Percentiles rank a stretch among this genome's conserved stretches.
phyloP scores from a whole-genome alignment of 2,329 filamentous ascomycete genomes.

The Paraphaeosphaeria minitans region DNA sequence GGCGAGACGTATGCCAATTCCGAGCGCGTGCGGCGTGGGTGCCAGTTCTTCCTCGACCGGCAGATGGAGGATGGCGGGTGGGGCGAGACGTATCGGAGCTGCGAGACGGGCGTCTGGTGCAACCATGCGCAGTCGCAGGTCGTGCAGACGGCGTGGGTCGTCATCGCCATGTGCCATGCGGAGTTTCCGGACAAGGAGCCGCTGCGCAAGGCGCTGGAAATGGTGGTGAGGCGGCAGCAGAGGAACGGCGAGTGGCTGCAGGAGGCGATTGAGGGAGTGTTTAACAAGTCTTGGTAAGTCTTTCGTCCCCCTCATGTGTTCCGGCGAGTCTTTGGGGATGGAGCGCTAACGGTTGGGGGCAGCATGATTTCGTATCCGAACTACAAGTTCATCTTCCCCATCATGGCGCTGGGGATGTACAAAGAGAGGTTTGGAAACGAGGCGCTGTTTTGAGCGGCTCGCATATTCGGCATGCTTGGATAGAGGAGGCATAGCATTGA shows the following conservation, averaged over 20 bases:
- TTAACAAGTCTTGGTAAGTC: conserved; percentile 90
- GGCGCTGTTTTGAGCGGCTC: conserved; percentile 19
- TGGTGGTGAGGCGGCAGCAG: conserved; percentile 86
- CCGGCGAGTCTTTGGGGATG: too few species aligned
- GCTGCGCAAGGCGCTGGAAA: conserved; percentile 72
- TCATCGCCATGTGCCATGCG: conserved; percentile 79
- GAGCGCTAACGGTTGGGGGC: conserved; percentile 22
- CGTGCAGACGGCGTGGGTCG: conserved; percentile 93
- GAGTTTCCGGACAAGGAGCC: conserved; percentile 76
- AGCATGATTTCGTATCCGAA: conserved; percentile 99
- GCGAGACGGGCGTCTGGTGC: conserved; percentile 74
- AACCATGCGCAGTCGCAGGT: conserved; percentile 85
- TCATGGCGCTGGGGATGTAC: conserved; percentile 94
- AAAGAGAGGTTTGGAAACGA: conserved; percentile 51
- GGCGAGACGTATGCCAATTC: conserved; percentile 83
- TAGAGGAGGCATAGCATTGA: not conserved
- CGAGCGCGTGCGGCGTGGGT: conserved; percentile 71
- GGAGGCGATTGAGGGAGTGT: conserved; percentile 95
- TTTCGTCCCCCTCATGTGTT: too few species aligned
- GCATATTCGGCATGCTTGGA: not conserved
- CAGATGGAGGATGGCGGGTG: conserved; percentile 91
- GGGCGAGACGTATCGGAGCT: conserved; percentile 92
- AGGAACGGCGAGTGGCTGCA: conserved; percentile 92
- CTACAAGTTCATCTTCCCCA: conserved; percentile 96
- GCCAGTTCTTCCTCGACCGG: conserved; percentile 82